A percentile compares a stretch with the other conserved stretches of the same genome.
phyloP scores from a whole-genome alignment of 2,329 filamentous ascomycete genomes.

The Penicillium palitans region DNA sequence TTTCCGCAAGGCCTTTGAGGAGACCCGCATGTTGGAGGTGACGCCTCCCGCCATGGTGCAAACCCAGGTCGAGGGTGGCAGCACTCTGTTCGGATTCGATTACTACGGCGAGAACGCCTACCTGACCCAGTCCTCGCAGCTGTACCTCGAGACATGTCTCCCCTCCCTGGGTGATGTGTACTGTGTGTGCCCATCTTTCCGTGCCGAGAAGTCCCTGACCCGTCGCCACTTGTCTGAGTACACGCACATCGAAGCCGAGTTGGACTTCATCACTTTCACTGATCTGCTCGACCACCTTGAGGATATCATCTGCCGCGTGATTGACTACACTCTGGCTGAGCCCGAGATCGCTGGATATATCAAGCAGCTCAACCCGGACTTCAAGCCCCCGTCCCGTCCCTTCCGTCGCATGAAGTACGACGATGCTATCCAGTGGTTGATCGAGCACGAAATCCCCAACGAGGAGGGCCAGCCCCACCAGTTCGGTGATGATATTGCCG shows the following conservation, averaged over 20 bases:
- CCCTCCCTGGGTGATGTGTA: conserved; percentile 92
- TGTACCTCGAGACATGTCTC: conserved; percentile 94
- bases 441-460: conserved; percentile 85
- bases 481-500: conserved; percentile 97
- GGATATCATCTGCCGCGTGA: conserved; percentile 79
- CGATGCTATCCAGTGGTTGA: conserved; percentile 92
- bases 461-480: conserved; percentile 86
- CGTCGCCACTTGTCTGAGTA: conserved; percentile 94
- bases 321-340: conserved; percentile 74
- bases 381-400: conserved; percentile 75
- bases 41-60: conserved; percentile 88
- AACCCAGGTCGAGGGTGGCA: conserved; percentile 90
- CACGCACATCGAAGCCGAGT: conserved; percentile 92
- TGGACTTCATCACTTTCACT: conserved; percentile 92
- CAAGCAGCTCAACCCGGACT: conserved; percentile 86
- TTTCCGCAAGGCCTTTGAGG: conserved; percentile 76
- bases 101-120: conserved; percentile 91
- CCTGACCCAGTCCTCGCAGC: conserved; percentile 93
- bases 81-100: conserved; percentile 84
- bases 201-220: conserved; percentile 92
- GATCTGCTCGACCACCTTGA: conserved; percentile 88
- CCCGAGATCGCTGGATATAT: conserved; percentile 70
- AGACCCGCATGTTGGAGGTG: conserved; percentile 76
- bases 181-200: conserved; percentile 98
- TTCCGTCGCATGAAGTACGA: conserved; percentile 95